A percentile compares a stretch with the other conserved stretches of the same genome.
Evolutionary conservation across 1,284 basidiomycete genomes (phyloP).

Genomic region (Ganoderma resinaceum): DNA sequence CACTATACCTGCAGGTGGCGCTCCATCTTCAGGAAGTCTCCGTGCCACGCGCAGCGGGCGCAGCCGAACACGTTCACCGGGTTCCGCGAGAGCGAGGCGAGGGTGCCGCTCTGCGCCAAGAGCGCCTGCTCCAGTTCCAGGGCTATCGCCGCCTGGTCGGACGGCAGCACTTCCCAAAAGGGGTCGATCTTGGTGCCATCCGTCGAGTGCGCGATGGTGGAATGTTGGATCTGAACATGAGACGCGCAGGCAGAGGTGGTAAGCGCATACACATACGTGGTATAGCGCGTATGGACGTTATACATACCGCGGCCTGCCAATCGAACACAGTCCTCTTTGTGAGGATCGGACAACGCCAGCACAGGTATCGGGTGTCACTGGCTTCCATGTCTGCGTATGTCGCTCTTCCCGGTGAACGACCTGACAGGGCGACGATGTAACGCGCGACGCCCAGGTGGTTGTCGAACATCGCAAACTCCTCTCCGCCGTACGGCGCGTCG

Average conservation of each 20-base stretch:
- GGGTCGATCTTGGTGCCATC: background rate
- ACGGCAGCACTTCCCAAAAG: background rate
- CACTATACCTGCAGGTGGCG: background rate
- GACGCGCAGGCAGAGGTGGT: background rate
- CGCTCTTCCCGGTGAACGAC: background rate
- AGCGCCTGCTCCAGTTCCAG: background rate
- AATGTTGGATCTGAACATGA: background rate
- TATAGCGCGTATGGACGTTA: background rate
- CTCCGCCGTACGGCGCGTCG: conserved; percentile 1
- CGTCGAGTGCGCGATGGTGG: background rate
- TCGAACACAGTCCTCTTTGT: background rate
- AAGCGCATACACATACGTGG: background rate
- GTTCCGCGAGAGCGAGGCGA: background rate
- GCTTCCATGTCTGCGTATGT: conserved; percentile 1
- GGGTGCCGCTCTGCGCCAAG: background rate
- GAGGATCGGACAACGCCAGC: background rate
- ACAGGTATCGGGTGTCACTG: background rate
- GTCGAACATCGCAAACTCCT: background rate
- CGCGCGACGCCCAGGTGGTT: background rate
- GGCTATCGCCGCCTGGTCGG: background rate
- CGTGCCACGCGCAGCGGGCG: background rate
- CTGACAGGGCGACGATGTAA: background rate
- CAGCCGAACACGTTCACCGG: background rate
- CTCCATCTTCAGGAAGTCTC: background rate
- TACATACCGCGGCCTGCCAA: background rate